Conservation (phyloP, 306 rosid genomes). For the Quercus bicolor region DNA sequence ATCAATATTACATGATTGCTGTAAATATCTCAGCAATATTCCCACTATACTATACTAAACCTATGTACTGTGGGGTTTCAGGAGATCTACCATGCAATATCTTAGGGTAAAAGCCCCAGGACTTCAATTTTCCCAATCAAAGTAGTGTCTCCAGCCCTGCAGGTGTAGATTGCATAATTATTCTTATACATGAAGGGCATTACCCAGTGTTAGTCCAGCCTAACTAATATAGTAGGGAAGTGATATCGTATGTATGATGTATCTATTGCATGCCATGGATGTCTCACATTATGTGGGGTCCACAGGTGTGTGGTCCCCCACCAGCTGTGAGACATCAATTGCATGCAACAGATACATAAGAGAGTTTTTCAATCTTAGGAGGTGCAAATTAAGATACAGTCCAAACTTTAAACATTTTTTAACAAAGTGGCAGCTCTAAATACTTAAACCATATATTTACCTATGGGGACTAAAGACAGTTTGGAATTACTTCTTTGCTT, state of each 20-base stretch:
- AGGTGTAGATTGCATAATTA: neutral
- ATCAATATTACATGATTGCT: neutral
- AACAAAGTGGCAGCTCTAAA: neutral
- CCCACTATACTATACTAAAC: neutral
- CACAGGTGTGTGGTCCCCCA: too few relatives aligned
- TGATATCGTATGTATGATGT: too few relatives aligned
- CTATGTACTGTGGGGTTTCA: neutral
- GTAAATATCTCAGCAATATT: neutral
- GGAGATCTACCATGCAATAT: neutral
- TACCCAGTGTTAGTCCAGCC: neutral
- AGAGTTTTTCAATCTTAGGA: neutral
- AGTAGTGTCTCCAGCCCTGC: neutral
- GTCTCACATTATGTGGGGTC: too few relatives aligned
- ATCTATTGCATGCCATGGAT: too few relatives aligned
- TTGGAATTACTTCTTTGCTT: too few relatives aligned
- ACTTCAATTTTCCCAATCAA: neutral
- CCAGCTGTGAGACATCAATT: too few relatives aligned
- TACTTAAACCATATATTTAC: neutral
- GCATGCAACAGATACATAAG: too few relatives aligned
- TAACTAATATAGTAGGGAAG: neutral
- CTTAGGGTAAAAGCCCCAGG: neutral
- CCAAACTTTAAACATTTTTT: neutral
- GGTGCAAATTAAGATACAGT: neutral
- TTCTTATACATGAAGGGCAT: neutral
- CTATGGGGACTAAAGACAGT: neutral